Evolutionary conservation across 2,329 filamentous ascomycete genomes (phyloP), one percentile per base, ranked within the genome.

Genomic region (Trichoderma polysporum): DNA sequence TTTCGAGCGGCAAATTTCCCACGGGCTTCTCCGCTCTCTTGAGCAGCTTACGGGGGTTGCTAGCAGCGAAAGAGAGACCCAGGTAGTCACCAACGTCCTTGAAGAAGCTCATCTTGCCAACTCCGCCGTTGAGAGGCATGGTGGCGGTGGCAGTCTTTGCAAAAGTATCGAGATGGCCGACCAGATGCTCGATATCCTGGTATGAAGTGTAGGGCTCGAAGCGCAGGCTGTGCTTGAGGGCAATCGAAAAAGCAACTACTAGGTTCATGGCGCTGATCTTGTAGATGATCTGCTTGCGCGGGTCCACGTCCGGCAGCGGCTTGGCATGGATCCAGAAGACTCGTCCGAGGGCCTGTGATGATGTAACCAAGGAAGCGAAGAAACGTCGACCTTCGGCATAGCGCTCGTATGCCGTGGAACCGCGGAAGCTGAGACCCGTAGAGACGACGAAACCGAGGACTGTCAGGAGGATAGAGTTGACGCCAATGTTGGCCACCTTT

Each of bases 181-280:
- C 85, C 15, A 93, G 82, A 22, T 89, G 86, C 41, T 86, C 80
- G 5, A 96, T 82, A 73, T 95, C 92, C 1, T 89, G 85, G 76
- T 95, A 94, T 62, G 90, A 86, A 37, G 89, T 88, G 72, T 91
- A 92, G 1, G 92, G 92, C 76, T 96, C 92, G 76, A 94, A 94
- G 35, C 92, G 91, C 35, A 96, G 85, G 73, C 88, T 90, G 79
- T 95, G 92, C 80, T 94, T 94, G 68, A 96, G 82, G 1, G 92
- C 80, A 19, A 91, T 83, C n/a, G 91, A 85, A 72, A 91, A 95
- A 2, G 91, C 90, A 31, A 92, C 85, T 69, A 95, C 84, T 7
- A 95, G 83, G 75, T 95, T 94, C 77, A 95, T 86, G 7, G 88
- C 88, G 17, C 88, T 88, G 81, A 92, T 75, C 78, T 94, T 94